A percentile compares a stretch with the other conserved stretches of the same genome.
These are phyloP conservation scores for Discostella stelligeroides DNA, from an alignment of 108 stramenopile species.

Conservation along the genomic window DNA sequence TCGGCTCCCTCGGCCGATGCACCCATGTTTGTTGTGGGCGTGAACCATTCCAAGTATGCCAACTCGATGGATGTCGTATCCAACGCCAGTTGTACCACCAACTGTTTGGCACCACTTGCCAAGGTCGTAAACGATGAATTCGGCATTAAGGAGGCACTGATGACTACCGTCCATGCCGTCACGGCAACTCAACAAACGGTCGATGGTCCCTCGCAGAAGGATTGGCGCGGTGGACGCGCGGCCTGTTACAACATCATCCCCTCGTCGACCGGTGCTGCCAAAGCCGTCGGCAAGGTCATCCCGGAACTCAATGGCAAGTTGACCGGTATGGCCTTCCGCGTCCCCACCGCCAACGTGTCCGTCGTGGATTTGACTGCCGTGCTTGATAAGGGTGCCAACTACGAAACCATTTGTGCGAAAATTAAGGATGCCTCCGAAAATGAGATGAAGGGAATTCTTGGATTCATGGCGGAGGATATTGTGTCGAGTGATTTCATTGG, in stretches of 20 bases:
- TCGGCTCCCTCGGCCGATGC: conserved; percentile 97
- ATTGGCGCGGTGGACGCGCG: conserved; percentile 98
- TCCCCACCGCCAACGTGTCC: conserved; percentile 97
- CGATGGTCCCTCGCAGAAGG: conserved; percentile 97
- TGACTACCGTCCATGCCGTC: conserved; percentile 98
- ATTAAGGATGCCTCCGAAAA: conserved; percentile 96
- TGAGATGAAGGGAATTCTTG: no score
- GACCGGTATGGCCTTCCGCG: conserved; percentile 99
- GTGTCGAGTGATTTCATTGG: conserved; percentile 97
- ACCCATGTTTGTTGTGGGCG: conserved; percentile 99
- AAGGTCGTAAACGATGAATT: conserved; percentile 98
- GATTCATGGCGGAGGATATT: conserved; percentile 94
- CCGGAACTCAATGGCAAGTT: conserved; percentile 98
- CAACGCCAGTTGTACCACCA: conserved; percentile 99
- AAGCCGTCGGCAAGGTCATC: no score
- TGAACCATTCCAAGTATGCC: conserved; percentile 92
- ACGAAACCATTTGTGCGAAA: conserved; percentile 94
- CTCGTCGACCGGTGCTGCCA: no score
- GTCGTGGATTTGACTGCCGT: conserved; percentile 97
- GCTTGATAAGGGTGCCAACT: conserved; percentile 92
- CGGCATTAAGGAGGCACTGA: conserved; percentile 96
- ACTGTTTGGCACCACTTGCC: conserved; percentile 98
- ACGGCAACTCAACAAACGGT: conserved; percentile 98
- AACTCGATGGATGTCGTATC: conserved; percentile 95
- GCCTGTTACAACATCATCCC: conserved; percentile 99